Conservation (phyloP, 2,329 filamentous ascomycete genomes). For the Colletotrichum tofieldiae region DNA sequence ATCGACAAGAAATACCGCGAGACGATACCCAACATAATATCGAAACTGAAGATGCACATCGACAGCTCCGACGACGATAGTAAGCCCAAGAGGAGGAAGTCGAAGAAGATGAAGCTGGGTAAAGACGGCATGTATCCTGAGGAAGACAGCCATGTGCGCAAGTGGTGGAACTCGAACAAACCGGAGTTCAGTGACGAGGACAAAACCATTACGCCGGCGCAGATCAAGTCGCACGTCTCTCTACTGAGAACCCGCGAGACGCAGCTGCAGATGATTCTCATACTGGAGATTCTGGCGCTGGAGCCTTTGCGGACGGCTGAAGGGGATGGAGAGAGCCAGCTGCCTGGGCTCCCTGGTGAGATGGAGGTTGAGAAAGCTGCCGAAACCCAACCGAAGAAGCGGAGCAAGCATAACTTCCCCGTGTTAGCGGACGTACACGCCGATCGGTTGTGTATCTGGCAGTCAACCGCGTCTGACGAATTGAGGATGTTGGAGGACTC, state of each 20-base stretch:
- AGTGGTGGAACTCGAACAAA: constrained; percentile 79
- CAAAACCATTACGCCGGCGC: constrained; percentile 62
- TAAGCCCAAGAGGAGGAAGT: constrained; percentile 64
- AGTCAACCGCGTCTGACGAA: constrained; percentile 79
- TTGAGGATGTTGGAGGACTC: constrained; percentile 66
- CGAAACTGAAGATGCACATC: constrained; percentile 68
- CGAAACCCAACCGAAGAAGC: constrained; percentile 65
- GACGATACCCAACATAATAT: constrained; percentile 74
- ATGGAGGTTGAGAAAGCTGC: constrained; percentile 51
- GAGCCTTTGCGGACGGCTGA: constrained; percentile 67
- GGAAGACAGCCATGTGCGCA: constrained; percentile 76
- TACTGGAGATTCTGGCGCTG: constrained; percentile 82
- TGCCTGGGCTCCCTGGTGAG: constrained; percentile 62
- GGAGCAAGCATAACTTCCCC: constrained; percentile 74
- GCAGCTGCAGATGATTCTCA: constrained; percentile 84
- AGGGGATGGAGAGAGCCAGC: constrained; percentile 60
- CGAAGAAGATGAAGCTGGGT: constrained; percentile 77
- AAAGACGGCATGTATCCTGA: constrained; percentile 78
- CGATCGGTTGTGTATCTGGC: constrained; percentile 87
- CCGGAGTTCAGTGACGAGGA: constrained; percentile 64
- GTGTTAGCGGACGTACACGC: constrained; percentile 80
- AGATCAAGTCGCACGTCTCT: constrained; percentile 75
- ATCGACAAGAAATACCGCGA: constrained; percentile 88
- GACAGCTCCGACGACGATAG: constrained; percentile 68
- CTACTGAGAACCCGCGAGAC: constrained; percentile 82